These are phyloP conservation scores for Laguncularia racemosa DNA, from an alignment of 345 rosid species.

Conservation along the genomic window DNA sequence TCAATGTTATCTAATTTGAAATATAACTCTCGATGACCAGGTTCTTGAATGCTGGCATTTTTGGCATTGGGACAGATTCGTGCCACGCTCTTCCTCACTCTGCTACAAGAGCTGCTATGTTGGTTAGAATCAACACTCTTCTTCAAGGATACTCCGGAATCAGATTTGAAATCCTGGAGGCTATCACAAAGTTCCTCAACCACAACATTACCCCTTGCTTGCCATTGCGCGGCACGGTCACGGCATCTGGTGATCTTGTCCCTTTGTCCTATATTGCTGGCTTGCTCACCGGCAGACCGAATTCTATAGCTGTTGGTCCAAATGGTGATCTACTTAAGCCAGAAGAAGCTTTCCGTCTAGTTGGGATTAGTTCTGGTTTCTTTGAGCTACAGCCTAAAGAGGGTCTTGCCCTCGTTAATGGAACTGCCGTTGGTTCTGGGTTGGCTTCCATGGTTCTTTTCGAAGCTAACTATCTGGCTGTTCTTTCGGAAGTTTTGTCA, in stretches of 20 bases:
- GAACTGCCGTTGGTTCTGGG: not conserved
- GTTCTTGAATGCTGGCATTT: conserved; percentile 69
- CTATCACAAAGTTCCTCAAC: conserved; percentile 56
- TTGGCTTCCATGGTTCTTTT: not conserved
- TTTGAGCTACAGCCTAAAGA: conserved; percentile 1
- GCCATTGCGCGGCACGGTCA: conserved; percentile 70
- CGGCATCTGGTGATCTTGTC: conserved; percentile 67
- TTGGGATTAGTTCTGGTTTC: not conserved
- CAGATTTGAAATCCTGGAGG: conserved; percentile 62
- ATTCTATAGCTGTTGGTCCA: conserved; percentile 32
- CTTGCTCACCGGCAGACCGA: conserved; percentile 50
- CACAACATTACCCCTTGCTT: conserved; percentile 58
- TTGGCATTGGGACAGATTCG: conserved; percentile 42
- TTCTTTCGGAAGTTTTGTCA: not conserved
- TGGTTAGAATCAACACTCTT: conserved; percentile 65
- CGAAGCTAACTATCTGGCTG: not conserved
- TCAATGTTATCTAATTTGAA: too few species aligned
- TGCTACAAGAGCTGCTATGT: conserved; percentile 64
- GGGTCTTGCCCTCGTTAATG: not conserved
- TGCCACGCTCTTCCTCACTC: conserved; percentile 50
- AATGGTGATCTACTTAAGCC: not conserved
- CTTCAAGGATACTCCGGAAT: conserved; percentile 75
- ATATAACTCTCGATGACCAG: conserved; percentile 14
- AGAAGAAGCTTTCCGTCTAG: not conserved
- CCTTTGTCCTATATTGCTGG: conserved; percentile 72